These are phyloP conservation scores for Cordyceps cateniannulata DNA, from an alignment of 2,329 filamentous ascomycete genomes.

Conservation along the genomic window DNA sequence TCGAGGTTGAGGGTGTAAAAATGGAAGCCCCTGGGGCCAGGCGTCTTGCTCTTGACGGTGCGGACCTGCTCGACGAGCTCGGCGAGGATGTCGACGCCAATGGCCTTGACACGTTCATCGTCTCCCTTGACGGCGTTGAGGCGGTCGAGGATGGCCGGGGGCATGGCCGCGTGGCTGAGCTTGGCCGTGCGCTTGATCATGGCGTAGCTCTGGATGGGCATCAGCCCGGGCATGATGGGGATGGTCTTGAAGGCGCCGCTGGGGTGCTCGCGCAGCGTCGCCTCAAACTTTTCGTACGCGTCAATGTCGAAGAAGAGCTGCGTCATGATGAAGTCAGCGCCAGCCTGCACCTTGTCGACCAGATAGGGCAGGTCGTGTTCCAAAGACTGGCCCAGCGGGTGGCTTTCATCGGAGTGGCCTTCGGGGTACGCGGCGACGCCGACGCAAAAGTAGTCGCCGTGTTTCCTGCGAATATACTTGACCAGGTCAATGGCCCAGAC, in stretches of 20 bases:
- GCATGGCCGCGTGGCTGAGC: constrained; percentile 82
- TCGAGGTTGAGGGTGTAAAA: constrained; percentile 97
- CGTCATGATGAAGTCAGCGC: constrained; percentile 97
- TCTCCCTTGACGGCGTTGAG: constrained; percentile 69
- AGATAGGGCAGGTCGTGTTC: constrained; percentile 84
- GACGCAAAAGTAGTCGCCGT: constrained; percentile 94
- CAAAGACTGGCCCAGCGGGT: constrained; percentile 61
- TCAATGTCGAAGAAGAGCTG: constrained; percentile 91
- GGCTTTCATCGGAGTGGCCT: constrained; percentile 85
- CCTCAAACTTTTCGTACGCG: constrained; percentile 77
- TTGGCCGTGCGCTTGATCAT: constrained; percentile 93
- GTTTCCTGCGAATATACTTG: constrained; percentile 73
- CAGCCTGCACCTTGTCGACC: constrained; percentile 83
- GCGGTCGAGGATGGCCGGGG: constrained; percentile 60
- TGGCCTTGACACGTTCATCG: constrained; percentile 72
- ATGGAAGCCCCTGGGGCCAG: constrained; percentile 74
- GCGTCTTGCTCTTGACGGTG: constrained; percentile 49
- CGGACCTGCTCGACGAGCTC: constrained; percentile 79
- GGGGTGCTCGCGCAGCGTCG: constrained; percentile 66
- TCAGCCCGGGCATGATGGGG: constrained; percentile 87
- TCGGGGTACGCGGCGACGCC: constrained; percentile 94
- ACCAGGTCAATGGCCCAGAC: constrained; percentile 86
- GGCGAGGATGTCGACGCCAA: constrained; percentile 74
- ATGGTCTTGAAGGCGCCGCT: constrained; percentile 81
- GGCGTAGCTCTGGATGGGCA: constrained; percentile 97